Base-by-base conservation (phyloP, 176 grass and related monocot genomes). In the Typha latifolia region DNA sequence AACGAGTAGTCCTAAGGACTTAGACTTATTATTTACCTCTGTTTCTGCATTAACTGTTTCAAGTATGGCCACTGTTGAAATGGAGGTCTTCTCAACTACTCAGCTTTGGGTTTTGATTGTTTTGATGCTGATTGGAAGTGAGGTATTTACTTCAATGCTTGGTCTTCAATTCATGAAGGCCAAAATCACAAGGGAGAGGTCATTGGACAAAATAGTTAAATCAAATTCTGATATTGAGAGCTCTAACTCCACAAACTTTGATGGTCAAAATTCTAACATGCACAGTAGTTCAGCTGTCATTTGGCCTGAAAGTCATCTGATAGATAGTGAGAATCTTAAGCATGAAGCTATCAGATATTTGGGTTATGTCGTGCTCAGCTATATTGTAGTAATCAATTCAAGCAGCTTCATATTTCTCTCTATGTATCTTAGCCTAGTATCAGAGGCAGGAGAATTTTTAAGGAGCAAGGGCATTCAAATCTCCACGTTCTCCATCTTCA, bases 41-140 rank as follows among this genome's bases (percentile, higher is more conserved):
- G 73, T 88, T n/a, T 93, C 90, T 21, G 72, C 85, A 69, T 69
- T 81, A 62, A 88, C 85, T 64, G 85, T 93, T 62, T 94, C 90
- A 51, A 86, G 90, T 73, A 94, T 94, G 85, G 21, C 49, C 21
- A 83, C 85, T 51, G 74, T 89, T 66, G 85, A 94, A 94, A 94
- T 94, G 73, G 85, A 94, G 79, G 75, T 73, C 52, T 94, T 94
- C 57, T 85, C 82, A 48, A 79, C 63, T 32, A 15, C 51, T 14
- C 90, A 94, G 32, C 77, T 89, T 20, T 89, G 79, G 73, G 18
- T 89, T 56, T 78, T 89, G 61, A 78, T 81, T 57, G 61, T 94
- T 18, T 73, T 89, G 77, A 83, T 94, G 82, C 32, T 94, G 34
- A 32, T 81, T 59, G 85, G 90, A 26, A 57, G 90, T 18, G 90